Base-by-base conservation (phyloP, 2,329 filamentous ascomycete genomes). In the Penicillium janthinellum region DNA sequence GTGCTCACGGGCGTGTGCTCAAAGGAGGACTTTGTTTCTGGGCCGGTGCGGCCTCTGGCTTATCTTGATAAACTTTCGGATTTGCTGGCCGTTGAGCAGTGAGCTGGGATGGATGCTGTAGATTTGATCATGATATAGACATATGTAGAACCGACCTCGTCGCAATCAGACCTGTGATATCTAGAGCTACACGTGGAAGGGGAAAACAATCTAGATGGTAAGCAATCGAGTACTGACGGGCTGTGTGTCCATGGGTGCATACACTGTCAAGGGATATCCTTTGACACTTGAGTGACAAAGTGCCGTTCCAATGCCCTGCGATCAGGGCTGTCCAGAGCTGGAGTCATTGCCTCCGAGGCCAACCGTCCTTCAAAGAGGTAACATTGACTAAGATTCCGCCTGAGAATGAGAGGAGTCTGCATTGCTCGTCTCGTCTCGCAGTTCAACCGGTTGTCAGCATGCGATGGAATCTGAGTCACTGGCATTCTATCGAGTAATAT, bases 41-140 rank as follows among this genome's bases (percentile, higher is more conserved):
- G 86, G 20, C 82, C 84, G 44, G 87, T 90, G 1, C 86, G 91
- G 54, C 95, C 95, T 2, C 84, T 85, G 41, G 95, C 88, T 64
- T 98, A 96, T 76, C 88, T 95, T 44, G 90, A 98, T 75, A 88
- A 86, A 73, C 78, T 99, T 68, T 89, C 90, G 59, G 94, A 98
- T 79, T 79, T 98, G 67, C 75, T 83, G 51, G 79, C 64, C 22
- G 64, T 60, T 45, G 61, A 67, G 45, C 61, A 53, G 42, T 63
- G 35, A 59, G 49, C 41, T 5, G 12, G 49, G 15, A 34, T 35
- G n/a, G 20, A 28, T 28, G 17, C 20, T 14, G 35, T 58, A 53
- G 42, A 58, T 17, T 22, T 39, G 6, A 34, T 42, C 35, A 49
- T 48, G 53, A 31, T 54, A 57, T 44, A 59, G 31, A 51, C 35